Evolutionary conservation across 495 filamentous ascomycete genomes (phyloP).

Genomic region (Clavariopsis aquatica): DNA sequence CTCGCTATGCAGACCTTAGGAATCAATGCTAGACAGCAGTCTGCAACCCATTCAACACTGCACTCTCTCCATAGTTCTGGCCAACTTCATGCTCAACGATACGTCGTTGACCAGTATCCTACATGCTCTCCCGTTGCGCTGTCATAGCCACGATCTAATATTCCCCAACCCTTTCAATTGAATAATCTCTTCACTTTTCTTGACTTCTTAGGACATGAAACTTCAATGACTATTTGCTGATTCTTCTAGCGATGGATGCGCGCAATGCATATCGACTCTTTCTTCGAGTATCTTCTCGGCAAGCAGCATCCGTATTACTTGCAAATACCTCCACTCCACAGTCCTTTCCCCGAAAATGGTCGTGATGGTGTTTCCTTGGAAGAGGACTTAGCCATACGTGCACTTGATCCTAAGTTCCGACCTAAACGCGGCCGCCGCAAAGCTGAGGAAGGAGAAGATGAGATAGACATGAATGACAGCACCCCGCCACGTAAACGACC

Average conservation of each 20-base stretch:
- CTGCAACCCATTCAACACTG: too few relatives aligned
- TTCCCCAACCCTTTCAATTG: too few relatives aligned
- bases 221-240: too few relatives aligned
- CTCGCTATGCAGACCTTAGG: background rate
- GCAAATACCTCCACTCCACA: conserved; percentile 67
- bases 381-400: conserved; percentile 89
- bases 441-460: conserved; percentile 71
- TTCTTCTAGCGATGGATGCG: conserved; percentile 84
- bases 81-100: background rate
- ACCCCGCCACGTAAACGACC: conserved; percentile 60
- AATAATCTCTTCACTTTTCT: too few relatives aligned
- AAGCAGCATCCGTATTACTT: conserved; percentile 83
- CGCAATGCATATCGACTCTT: conserved; percentile 95
- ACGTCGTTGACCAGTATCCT: too few relatives aligned
- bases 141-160: too few relatives aligned
- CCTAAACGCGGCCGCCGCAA: conserved; percentile 86
- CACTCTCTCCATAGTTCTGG: background rate
- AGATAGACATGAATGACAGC: conserved; percentile 51
- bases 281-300: conserved; percentile 86
- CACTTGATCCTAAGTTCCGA: conserved; percentile 84
- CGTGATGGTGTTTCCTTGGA: conserved; percentile 87
- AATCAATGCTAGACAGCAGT: background rate
- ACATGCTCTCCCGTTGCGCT: background rate
- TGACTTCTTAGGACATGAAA: background rate
- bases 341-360: conserved; percentile 63